These are phyloP conservation scores for Erysimum cheiranthoides DNA, from an alignment of 345 rosid genomes.

Conservation along the genomic window DNA sequence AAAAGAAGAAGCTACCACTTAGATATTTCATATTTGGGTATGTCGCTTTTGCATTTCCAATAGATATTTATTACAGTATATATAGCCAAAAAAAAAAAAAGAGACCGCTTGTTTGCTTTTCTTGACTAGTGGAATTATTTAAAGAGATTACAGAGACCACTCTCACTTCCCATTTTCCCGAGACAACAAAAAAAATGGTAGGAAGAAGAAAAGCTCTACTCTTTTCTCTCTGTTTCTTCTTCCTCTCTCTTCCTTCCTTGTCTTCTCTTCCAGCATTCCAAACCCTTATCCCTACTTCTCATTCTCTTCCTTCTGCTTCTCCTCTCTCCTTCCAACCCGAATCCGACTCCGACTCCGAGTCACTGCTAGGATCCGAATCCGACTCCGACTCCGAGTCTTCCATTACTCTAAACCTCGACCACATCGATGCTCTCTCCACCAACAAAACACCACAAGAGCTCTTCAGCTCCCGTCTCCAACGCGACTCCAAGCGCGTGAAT, in stretches of 20 bases:
- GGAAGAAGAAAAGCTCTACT: slow-evolving; percentile 40
- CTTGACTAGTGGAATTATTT: slow-evolving; percentile 33
- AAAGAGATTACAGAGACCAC: slow-evolving; percentile 19
- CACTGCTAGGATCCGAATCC: slow-evolving; percentile 26
- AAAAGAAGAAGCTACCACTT: neutral
- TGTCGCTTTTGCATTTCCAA: slow-evolving; percentile 36
- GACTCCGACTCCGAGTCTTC: slow-evolving; percentile 40
- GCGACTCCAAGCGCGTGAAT: slow-evolving; percentile 68
- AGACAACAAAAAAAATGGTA: slow-evolving; percentile 39
- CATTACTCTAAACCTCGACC: slow-evolving; percentile 62
- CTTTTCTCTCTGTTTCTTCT: slow-evolving; percentile 47
- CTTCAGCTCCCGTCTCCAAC: slow-evolving; percentile 69
- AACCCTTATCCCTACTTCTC: slow-evolving; percentile 49
- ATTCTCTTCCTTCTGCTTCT: slow-evolving; percentile 55
- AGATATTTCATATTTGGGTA: neutral
- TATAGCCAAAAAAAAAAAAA: neutral
- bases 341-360: slow-evolving; percentile 44
- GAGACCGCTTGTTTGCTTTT: slow-evolving; percentile 11
- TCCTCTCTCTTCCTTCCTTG: slow-evolving; percentile 43
- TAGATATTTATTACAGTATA: slow-evolving; percentile 15
- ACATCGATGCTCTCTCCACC: slow-evolving; percentile 72
- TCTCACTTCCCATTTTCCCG: slow-evolving; percentile 27
- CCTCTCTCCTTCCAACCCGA: slow-evolving; percentile 48
- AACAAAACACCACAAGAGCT: slow-evolving; percentile 63
- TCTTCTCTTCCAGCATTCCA: slow-evolving; percentile 49